phyloP scores from a whole-genome alignment of 2,329 filamentous ascomycete genomes.

The Samsoniella hepiali region DNA sequence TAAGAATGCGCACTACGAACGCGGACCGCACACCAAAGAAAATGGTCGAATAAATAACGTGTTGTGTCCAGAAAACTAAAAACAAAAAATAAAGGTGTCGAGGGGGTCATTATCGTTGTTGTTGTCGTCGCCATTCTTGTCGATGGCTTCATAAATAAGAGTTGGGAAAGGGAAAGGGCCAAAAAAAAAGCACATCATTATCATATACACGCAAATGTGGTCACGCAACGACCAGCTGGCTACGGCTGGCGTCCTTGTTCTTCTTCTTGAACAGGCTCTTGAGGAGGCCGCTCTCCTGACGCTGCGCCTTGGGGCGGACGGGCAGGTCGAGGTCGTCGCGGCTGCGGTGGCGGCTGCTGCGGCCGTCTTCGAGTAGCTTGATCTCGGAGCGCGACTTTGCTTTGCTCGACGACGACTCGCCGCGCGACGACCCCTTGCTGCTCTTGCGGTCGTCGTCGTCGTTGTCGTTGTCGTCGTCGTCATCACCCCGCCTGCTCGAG shows the following conservation, averaged over 20 bases:
- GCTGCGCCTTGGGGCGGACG: slow-evolving; percentile 46
- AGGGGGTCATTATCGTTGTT: slow-evolving; percentile 11
- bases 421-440: slow-evolving; percentile 19
- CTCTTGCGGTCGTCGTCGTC: slow-evolving; percentile 25
- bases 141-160: not conserved
- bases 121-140: not conserved
- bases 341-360: slow-evolving; percentile 27
- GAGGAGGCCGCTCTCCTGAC: slow-evolving; percentile 50
- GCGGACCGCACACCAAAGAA: not conserved
- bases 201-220: not conserved
- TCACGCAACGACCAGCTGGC: slow-evolving; percentile 31
- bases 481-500: slow-evolving; percentile 21
- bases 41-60: not conserved
- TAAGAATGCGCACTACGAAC: not conserved
- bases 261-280: slow-evolving; percentile 58
- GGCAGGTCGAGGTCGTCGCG: slow-evolving; percentile 40
- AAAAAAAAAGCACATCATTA: slow-evolving; percentile 5
- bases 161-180: not conserved
- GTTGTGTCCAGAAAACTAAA: not conserved
- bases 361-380: slow-evolving; percentile 37
- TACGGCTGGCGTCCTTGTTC: slow-evolving; percentile 40
- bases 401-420: slow-evolving; percentile 25
- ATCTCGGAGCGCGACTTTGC: slow-evolving; percentile 32
- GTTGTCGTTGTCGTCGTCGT: slow-evolving; percentile 22
- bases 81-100: not conserved